Conservation (phyloP, 106 monocot genomes). For the Dioscorea alata region DNA sequence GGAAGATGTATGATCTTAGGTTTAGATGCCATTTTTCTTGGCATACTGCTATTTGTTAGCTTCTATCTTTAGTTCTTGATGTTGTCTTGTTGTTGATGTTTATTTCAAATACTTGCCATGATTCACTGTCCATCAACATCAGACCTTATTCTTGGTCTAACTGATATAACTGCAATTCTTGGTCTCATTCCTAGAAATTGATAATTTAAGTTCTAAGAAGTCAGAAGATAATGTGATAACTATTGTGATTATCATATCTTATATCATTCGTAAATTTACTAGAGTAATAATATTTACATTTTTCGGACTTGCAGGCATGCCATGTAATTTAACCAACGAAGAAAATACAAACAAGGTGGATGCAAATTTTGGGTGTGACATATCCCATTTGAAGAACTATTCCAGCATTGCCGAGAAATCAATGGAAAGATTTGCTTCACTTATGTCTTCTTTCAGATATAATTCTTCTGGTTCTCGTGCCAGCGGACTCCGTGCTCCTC, state of each 20-base stretch:
- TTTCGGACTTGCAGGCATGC: constrained; percentile 15
- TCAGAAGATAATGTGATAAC: no score
- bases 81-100: neutral
- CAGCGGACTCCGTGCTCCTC: constrained; percentile 81
- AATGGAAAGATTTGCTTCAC: constrained; percentile 71
- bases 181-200: no score
- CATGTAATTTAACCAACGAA: constrained; percentile 1
- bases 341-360: constrained; percentile 12
- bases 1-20: no score
- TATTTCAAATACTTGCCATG: neutral
- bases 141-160: no score
- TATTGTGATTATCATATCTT: no score
- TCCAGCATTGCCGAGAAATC: constrained; percentile 85
- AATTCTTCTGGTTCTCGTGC: constrained; percentile 60
- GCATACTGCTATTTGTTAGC: no score
- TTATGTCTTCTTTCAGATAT: constrained; percentile 75
- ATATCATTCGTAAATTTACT: no score
- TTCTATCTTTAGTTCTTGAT: neutral
- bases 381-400: constrained; percentile 77
- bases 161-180: no score
- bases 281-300: neutral
- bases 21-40: no score
- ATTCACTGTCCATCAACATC: no score
- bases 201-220: no score
- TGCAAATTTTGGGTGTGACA: constrained; percentile 53